A percentile compares a stretch with the other conserved stretches of the same genome.
Conservation (phyloP, 163 green algal species). For the Prototheca stagnorum region DNA sequence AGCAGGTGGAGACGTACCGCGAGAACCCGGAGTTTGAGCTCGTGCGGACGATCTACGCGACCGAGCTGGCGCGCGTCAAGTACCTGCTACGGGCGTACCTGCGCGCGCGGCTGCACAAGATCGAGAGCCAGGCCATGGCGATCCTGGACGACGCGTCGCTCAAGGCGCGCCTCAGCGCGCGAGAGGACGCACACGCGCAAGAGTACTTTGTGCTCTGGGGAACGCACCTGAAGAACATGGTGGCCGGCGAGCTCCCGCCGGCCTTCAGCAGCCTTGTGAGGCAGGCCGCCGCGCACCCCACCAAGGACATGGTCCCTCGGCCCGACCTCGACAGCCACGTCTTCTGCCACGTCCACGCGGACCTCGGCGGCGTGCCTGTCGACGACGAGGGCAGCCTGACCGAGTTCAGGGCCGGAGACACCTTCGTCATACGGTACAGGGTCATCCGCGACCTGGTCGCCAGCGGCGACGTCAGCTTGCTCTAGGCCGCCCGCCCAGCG, state of each 20-base stretch:
- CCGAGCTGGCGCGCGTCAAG: constrained; percentile 6
- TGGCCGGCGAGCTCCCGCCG: constrained; percentile 18
- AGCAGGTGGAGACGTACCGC: constrained; percentile 11
- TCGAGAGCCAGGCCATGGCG: constrained; percentile 30
- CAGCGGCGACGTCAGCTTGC: constrained; percentile 24
- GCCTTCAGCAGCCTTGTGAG: constrained; percentile 28
- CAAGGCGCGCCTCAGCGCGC: constrained; percentile 4
- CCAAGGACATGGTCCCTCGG: constrained; percentile 31
- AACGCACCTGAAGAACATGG: constrained; percentile 20
- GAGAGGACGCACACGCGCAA: constrained; percentile 16
- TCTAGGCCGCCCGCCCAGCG: no score
- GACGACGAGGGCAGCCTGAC: constrained; percentile 28
- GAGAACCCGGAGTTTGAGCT: constrained; percentile 3
- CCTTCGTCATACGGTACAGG: constrained; percentile 34
- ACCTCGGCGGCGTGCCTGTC: constrained; percentile 27
- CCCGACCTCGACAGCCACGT: constrained; percentile 33
- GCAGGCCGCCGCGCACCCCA: constrained; percentile 16
- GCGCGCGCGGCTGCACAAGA: constrained; percentile 29
- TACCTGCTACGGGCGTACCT: constrained; percentile 40
- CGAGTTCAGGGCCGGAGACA: constrained; percentile 28
- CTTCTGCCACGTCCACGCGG: constrained; percentile 30
- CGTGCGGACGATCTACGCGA: constrained; percentile 2
- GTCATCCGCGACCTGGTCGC: constrained; percentile 19
- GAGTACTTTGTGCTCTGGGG: constrained; percentile 29
- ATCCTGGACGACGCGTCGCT: constrained; percentile 25